Percentiles rank a stretch among this genome's conserved stretches.
Conservation (phyloP, 495 filamentous ascomycete genomes). For the Trichoderma asperelloides region DNA sequence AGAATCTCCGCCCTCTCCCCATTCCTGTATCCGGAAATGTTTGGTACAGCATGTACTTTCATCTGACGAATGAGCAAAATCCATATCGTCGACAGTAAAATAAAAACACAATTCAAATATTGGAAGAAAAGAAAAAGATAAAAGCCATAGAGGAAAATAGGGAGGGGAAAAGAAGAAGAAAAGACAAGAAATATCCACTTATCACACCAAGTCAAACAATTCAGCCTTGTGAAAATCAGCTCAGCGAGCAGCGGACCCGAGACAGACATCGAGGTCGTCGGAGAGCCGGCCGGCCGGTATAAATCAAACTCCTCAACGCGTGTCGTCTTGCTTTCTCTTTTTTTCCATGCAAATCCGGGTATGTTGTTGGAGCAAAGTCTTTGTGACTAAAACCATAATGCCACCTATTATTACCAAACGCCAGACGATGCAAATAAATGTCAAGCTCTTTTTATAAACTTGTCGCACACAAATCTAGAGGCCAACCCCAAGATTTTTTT, state of each 20-base stretch:
- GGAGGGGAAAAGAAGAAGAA: background rate
- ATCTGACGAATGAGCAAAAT: background rate
- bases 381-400: constrained; percentile 1
- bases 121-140: background rate
- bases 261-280: background rate
- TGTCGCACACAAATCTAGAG: background rate
- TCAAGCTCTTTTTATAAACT: constrained; percentile 2
- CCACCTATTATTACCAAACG: constrained; percentile 7
- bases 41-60: background rate
- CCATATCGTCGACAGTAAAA: background rate
- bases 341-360: constrained; percentile 8
- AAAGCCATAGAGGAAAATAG: background rate
- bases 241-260: background rate
- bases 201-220: background rate
- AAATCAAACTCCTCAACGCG: background rate
- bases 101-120: constrained; percentile 1
- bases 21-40: background rate
- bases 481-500: background rate
- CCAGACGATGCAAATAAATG: constrained; percentile 8
- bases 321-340: background rate
- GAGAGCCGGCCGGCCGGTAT: background rate
- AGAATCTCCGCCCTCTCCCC: background rate
- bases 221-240: background rate
- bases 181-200: background rate
- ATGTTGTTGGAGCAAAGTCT: constrained; percentile 5